Percentiles rank a stretch among this genome's conserved stretches.
Conservation (phyloP, 257 asterid species). For the Solanum chiquidenum region DNA sequence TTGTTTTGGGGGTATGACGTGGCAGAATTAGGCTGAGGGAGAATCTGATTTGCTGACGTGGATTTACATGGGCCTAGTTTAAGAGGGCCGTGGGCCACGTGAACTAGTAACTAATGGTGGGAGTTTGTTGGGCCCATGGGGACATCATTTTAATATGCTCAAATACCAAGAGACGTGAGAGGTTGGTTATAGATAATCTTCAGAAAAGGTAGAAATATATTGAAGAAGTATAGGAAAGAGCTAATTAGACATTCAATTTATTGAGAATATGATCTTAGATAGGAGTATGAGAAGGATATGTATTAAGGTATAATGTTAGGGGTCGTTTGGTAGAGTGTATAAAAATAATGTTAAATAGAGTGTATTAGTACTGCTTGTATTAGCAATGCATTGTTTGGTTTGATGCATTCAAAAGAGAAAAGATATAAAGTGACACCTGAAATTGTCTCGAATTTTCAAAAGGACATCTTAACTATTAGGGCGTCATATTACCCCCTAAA, state of each 20-base stretch:
- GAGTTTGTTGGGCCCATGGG: background rate
- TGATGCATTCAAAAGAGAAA: too few relatives aligned
- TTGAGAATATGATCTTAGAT: fast-evolving
- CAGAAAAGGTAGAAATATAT: too few relatives aligned
- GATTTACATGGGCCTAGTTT: background rate
- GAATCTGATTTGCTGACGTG: background rate
- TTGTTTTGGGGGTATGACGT: background rate
- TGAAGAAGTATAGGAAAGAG: background rate
- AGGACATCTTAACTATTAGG: too few relatives aligned
- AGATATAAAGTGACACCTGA: too few relatives aligned
- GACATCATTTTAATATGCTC: background rate
- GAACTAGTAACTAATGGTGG: background rate
- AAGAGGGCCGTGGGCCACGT: background rate
- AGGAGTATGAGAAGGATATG: fast-evolving
- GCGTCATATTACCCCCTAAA: too few relatives aligned
- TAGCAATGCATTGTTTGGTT: too few relatives aligned
- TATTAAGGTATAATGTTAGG: background rate
- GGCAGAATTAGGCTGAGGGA: background rate
- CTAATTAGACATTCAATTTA: fast-evolving
- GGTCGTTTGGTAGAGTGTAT: too few relatives aligned
- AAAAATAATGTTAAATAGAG: too few relatives aligned
- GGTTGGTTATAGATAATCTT: background rate
- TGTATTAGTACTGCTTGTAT: too few relatives aligned
- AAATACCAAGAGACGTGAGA: fast-evolving
- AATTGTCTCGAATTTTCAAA: too few relatives aligned